Percentiles rank a stretch among this genome's conserved stretches.
Conservation (phyloP, 2,329 filamentous ascomycete species). For the Aspergillus caelatus region DNA sequence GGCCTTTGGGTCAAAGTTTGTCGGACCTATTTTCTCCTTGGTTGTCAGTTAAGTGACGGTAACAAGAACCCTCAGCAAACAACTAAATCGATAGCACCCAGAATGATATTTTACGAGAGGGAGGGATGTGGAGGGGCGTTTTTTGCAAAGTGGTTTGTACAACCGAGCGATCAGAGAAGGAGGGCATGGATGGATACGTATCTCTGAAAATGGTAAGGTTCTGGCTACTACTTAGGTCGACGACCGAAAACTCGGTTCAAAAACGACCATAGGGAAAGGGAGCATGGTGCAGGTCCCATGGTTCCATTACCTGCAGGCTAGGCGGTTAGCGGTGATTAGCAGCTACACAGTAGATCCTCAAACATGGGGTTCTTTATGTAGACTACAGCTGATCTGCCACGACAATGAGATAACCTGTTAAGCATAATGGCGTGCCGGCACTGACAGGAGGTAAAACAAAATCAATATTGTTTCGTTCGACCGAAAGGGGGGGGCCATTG, state of each 20-base stretch:
- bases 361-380: conserved; percentile 11
- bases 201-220: conserved; percentile 18
- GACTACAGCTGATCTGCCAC: conserved; percentile 9
- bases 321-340: conserved; percentile 20
- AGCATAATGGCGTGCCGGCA: neutral
- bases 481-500: neutral
- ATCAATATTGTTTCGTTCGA: neutral
- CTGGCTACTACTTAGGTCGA: conserved; percentile 8
- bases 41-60: neutral
- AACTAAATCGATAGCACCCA: neutral
- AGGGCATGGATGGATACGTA: conserved; percentile 9
- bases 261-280: conserved; percentile 17
- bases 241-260: conserved; percentile 21
- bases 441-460: neutral
- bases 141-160: conserved; percentile 14
- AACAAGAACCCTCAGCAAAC: neutral
- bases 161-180: conserved; percentile 7
- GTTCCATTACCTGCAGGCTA: conserved; percentile 17
- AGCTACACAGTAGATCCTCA: conserved; percentile 22
- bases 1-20: neutral
- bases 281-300: conserved; percentile 16
- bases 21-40: neutral
- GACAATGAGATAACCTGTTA: neutral
- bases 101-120: conserved; percentile 10
- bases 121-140: conserved; percentile 11